Base-by-base conservation (phyloP, 2,329 filamentous ascomycete species). In the Stagonosporopsis chrysanthemi region DNA sequence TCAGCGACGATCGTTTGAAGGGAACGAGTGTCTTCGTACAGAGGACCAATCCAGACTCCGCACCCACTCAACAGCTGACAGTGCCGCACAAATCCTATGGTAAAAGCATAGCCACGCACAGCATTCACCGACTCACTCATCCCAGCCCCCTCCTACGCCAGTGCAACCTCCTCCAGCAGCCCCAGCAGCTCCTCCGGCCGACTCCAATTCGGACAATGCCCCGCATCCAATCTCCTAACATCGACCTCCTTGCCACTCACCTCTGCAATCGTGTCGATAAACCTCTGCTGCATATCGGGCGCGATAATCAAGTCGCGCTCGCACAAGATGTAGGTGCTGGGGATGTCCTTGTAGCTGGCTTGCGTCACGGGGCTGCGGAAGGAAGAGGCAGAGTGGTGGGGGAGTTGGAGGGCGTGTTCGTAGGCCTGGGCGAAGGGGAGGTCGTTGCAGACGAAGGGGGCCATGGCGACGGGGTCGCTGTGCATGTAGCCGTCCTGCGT, bases 321-420 rank as follows among this genome's bases (percentile, higher is more conserved):
- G 39, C 74, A 77, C 4, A 79, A 42, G 9, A 80, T 59, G 40
- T 78, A 81, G 0, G 71, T 78, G 3, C 76, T 70, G 0, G 74
- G 75, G 1, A 78, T 65, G 26, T 78, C 67, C 44, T 74, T 75
- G 48, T 78, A 81, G 1, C 73, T 77, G 2, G 70, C 62, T 61
- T 79, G 66, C 1, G 73, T 77, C 22, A 79, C 57, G 0, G 62
- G 50, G 14, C 61, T 69, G 0, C 47, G 33, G 56, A 80, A 79
- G 26, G 69, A 71, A 14, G 63, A 45, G 2, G 66, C 62, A 1
- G 77, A 78, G 42, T 80, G 79, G 2, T 61, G 61, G 1, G 60
- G 40, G 6, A 66, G 49, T 31, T 52, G 41, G 5, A 56, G 45
- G 1, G 62, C 66, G 43, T 50, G 60, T 33, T 66, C 55, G 23